Evolutionary conservation across 2,329 filamentous ascomycete species (phyloP).

Genomic region (Aspergillus pseudoviridinutans): DNA sequence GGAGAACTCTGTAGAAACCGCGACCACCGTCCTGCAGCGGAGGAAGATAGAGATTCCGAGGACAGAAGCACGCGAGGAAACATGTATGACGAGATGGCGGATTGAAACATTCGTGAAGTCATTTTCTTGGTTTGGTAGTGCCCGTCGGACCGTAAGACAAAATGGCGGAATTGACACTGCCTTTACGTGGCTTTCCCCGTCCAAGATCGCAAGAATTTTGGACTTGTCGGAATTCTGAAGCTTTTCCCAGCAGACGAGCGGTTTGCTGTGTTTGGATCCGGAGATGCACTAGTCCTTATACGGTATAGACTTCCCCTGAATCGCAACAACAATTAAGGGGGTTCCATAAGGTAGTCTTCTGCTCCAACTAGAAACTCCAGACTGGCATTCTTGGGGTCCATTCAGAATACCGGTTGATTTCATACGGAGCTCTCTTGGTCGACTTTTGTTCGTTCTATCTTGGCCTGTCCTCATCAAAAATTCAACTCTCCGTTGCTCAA

Average conservation of each 20-base stretch:
- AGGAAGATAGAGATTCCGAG: constrained; percentile 13
- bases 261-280: constrained; percentile 20
- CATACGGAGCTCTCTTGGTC: constrained; percentile 3
- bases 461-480: background rate
- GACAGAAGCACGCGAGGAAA: constrained; percentile 20
- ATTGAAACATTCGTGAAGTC: constrained; percentile 25
- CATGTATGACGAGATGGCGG: constrained; percentile 16
- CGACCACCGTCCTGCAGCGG: constrained; percentile 25
- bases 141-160: background rate
- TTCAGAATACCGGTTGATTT: constrained; percentile 17
- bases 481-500: background rate
- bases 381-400: constrained; percentile 2
- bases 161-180: background rate
- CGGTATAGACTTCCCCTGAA: constrained; percentile 37
- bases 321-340: constrained; percentile 26
- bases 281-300: constrained; percentile 28
- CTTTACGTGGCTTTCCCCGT: background rate
- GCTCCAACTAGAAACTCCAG: constrained; percentile 9
- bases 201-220: background rate
- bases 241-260: constrained; percentile 13
- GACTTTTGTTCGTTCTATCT: constrained; percentile 5
- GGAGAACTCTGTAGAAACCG: constrained; percentile 42
- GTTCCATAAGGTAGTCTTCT: constrained; percentile 13
- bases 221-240: constrained; percentile 14
- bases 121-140: constrained; percentile 12